Conservation (phyloP, 345 rosid genomes). For the Dipteronia dyeriana region DNA sequence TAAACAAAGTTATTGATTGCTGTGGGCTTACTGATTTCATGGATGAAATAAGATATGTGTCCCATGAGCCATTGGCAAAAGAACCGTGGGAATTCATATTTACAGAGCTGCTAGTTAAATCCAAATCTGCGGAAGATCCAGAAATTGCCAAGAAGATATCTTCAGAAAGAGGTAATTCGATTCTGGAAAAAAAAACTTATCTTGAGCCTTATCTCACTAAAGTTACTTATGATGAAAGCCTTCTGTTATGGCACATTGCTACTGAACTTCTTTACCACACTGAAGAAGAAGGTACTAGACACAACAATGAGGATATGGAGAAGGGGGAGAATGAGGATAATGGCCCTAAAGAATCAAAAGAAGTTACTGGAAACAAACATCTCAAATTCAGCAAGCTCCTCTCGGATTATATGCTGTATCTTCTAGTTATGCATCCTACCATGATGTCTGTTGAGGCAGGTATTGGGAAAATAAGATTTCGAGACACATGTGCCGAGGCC, state of each 20-base stretch:
- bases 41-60: too few species aligned
- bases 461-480: slow-evolving; percentile 46
- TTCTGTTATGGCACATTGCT: too few species aligned
- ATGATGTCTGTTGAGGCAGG: slow-evolving; percentile 52
- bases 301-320: not conserved
- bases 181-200: slow-evolving; percentile 29
- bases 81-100: too few species aligned
- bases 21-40: too few species aligned
- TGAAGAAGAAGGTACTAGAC: slow-evolving; percentile 22
- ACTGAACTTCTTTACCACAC: slow-evolving; percentile 4
- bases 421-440: slow-evolving; percentile 45
- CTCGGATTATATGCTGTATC: slow-evolving; percentile 65
- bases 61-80: too few species aligned
- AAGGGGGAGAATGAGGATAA: too few species aligned
- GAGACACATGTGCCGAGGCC: slow-evolving; percentile 51
- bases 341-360: too few species aligned
- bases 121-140: not conserved
- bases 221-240: slow-evolving; percentile 24
- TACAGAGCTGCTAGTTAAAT: too few species aligned
- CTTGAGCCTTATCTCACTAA: slow-evolving; percentile 30
- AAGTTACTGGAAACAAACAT: too few species aligned
- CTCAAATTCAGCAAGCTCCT: slow-evolving; percentile 43
- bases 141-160: slow-evolving; percentile 32
- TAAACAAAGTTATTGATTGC: too few species aligned
- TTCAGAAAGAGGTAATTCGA: slow-evolving; percentile 57